phyloP scores from a whole-genome alignment of 2,329 filamentous ascomycete species.

The Neofusicoccum kwambonambiense region DNA sequence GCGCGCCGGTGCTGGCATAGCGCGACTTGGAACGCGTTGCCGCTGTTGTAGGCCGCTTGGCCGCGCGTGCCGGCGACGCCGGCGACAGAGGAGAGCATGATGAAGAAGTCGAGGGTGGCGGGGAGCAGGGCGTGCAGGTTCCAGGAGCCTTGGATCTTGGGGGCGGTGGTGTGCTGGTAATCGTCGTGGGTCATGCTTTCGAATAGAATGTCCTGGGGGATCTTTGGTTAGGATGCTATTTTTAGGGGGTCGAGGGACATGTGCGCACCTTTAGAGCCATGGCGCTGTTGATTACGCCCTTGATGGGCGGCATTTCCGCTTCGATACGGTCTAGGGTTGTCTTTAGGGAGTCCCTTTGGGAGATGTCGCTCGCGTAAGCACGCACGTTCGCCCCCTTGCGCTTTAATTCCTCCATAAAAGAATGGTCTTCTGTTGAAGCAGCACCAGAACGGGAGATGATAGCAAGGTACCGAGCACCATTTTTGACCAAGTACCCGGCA shows the following conservation, averaged over 20 bases:
- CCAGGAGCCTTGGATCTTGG: conserved; percentile 31
- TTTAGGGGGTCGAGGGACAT: too few relatives aligned
- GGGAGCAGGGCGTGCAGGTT: conserved; percentile 23
- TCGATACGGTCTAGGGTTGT: too few relatives aligned
- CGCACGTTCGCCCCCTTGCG: too few relatives aligned
- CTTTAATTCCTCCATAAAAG: too few relatives aligned
- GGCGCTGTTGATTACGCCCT: conserved; percentile 27
- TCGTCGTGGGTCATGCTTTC: conserved; percentile 19
- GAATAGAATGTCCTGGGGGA: not conserved
- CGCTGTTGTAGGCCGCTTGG: conserved; percentile 30
- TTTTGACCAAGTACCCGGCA: conserved; percentile 25
- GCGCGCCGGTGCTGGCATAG: conserved; percentile 25
- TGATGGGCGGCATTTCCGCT: conserved; percentile 15
- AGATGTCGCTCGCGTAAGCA: too few relatives aligned
- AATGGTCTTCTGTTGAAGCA: too few relatives aligned
- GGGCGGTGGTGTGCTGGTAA: conserved; percentile 17
- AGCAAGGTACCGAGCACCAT: conserved; percentile 27
- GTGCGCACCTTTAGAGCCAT: conserved; percentile 24
- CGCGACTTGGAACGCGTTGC: conserved; percentile 31
- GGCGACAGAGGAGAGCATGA: conserved; percentile 22
- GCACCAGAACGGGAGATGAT: conserved; percentile 19
- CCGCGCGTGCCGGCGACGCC: conserved; percentile 23
- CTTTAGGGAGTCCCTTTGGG: too few relatives aligned
- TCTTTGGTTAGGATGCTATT: too few relatives aligned
- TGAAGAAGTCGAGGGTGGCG: conserved; percentile 22